These are phyloP conservation scores for Chytriomyces confervae DNA, from an alignment of 192 early-diverging fungal species.

Conservation along the genomic window DNA sequence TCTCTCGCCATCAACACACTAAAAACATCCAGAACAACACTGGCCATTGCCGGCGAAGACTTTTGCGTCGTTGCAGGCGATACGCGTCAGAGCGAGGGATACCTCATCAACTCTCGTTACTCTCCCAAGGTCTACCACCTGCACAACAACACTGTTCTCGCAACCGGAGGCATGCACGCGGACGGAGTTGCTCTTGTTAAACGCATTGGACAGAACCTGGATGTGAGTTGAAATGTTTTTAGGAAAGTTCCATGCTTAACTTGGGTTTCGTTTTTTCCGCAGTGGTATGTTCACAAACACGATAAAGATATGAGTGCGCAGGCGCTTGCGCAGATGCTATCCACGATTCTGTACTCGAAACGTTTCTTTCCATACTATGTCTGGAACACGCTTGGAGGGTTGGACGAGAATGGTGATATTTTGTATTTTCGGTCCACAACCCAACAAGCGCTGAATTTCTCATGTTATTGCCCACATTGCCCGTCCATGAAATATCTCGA, in stretches of 20 bases:
- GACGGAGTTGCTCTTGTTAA: slow-evolving; percentile 87
- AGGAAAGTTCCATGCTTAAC: slow-evolving; percentile 8
- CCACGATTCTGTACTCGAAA: slow-evolving; percentile 86
- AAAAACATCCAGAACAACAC: slow-evolving; percentile 66
- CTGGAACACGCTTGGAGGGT: slow-evolving; percentile 86
- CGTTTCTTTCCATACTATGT: slow-evolving; percentile 98
- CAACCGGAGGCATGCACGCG: slow-evolving; percentile 86
- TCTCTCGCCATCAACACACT: background rate
- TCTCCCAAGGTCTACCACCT: slow-evolving; percentile 89
- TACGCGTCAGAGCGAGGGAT: slow-evolving; percentile 93
- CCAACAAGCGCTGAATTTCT: background rate
- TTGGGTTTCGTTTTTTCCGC: background rate
- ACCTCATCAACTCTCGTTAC: slow-evolving; percentile 93
- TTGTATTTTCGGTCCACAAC: background rate
- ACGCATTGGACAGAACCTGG: slow-evolving; percentile 80
- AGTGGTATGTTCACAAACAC: slow-evolving; percentile 93
- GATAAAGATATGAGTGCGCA: slow-evolving; percentile 82
- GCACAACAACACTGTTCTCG: slow-evolving; percentile 74
- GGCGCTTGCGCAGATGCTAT: slow-evolving; percentile 94
- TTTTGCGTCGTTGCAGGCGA: slow-evolving; percentile 94
- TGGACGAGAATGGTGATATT: slow-evolving; percentile 79
- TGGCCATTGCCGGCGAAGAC: slow-evolving; percentile 95
- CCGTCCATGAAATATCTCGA: background rate
- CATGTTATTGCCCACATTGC: background rate
- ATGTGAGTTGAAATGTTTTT: slow-evolving; percentile 58